Evolutionary conservation across 2,329 filamentous ascomycete genomes (phyloP).

Genomic region (Penicillium paneum): DNA sequence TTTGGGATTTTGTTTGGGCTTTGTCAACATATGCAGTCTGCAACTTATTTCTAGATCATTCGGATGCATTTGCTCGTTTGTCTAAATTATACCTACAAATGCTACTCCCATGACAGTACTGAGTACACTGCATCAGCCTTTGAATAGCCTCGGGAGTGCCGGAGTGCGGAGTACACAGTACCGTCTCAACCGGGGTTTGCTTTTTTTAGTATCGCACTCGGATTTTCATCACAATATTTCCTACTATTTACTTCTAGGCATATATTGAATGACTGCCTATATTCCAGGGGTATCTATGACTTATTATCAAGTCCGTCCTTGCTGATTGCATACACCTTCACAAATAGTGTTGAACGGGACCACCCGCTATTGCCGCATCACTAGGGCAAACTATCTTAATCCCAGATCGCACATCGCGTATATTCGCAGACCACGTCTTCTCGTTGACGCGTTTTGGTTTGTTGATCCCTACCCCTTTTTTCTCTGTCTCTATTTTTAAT

Average conservation of each 20-base stretch:
- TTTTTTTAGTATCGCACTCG: neutral
- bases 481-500: neutral
- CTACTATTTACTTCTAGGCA: neutral
- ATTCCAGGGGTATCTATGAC: neutral
- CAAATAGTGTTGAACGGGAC: neutral
- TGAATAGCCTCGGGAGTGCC: neutral
- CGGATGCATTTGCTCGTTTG: neutral
- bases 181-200: neutral
- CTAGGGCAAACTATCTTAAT: too few relatives aligned
- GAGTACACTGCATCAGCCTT: neutral
- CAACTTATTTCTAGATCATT: neutral
- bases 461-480: neutral
- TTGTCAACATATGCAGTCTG: neutral
- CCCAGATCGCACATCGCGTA: too few relatives aligned
- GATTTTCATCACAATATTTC: neutral
- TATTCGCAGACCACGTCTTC: neutral
- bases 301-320: neutral
- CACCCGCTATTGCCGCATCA: neutral
- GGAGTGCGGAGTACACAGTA: neutral
- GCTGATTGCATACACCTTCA: neutral
- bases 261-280: neutral
- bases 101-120: neutral
- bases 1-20: conserved; percentile 1
- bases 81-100: too few relatives aligned
- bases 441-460: neutral